Evolutionary conservation across 2,329 filamentous ascomycete genomes (phyloP).

Genomic region (Fusarium clavum): DNA sequence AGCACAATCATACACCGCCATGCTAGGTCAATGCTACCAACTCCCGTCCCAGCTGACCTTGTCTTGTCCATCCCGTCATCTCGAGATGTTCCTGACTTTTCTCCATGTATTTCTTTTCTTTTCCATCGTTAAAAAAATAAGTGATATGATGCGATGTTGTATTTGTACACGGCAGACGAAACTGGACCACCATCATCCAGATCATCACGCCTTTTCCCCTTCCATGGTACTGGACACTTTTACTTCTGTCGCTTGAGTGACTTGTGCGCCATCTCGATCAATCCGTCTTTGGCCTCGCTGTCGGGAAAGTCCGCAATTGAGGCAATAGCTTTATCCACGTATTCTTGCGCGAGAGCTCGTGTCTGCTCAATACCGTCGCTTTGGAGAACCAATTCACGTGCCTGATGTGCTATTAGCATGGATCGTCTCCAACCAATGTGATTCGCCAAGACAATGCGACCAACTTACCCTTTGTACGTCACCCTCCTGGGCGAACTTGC

Average conservation of each 20-base stretch:
- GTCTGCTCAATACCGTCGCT: conserved; percentile 95
- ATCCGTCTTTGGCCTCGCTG: conserved; percentile 92
- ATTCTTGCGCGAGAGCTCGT: conserved; percentile 88
- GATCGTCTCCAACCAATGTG: conserved; percentile 29
- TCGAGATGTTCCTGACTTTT: background rate
- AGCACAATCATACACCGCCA: conserved; percentile 36
- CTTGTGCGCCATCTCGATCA: conserved; percentile 94
- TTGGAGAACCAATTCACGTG: conserved; percentile 82
- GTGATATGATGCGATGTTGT: conserved; percentile 28
- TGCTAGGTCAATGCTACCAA: conserved; percentile 15
- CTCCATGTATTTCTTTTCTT: conserved; percentile 5
- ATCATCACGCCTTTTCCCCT: conserved; percentile 14
- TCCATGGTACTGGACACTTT: conserved; percentile 7
- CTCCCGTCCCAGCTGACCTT: conserved; percentile 10
- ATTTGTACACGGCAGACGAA: conserved; percentile 38
- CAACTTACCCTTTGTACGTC: conserved; percentile 82
- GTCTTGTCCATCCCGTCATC: conserved; percentile 1
- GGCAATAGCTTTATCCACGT: conserved; percentile 85
- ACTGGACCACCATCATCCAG: conserved; percentile 5
- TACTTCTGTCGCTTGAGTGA: conserved; percentile 90
- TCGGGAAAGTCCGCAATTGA: conserved; percentile 89
- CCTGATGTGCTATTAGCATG: conserved; percentile 64
- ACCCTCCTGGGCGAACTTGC: conserved; percentile 86
- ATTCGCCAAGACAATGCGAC: conserved; percentile 28
- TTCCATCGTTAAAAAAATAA: conserved; percentile 24